phyloP scores from a whole-genome alignment of 176 grass and related monocot species.

The Rhipidocladum racemiflorum region DNA sequence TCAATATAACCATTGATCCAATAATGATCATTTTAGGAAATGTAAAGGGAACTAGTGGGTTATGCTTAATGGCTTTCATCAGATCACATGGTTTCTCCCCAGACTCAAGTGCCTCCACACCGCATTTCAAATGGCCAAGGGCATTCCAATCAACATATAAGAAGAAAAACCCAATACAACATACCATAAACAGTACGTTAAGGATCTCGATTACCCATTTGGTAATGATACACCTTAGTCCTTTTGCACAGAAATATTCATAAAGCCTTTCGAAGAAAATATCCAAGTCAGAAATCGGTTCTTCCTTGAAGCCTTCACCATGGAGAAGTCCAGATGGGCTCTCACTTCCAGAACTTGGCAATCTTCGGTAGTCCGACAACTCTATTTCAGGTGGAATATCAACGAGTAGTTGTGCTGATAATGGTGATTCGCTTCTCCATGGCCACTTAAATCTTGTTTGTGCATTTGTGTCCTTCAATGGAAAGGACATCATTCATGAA shows the following conservation, averaged over 20 bases:
- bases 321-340: slow-evolving; percentile 79
- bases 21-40: slow-evolving; percentile 80
- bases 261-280: slow-evolving; percentile 93
- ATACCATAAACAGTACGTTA: slow-evolving; percentile 86
- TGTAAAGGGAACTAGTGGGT: slow-evolving; percentile 82
- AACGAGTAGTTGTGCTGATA: slow-evolving; percentile 55
- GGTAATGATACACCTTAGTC: slow-evolving; percentile 77
- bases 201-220: slow-evolving; percentile 93
- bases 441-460: slow-evolving; percentile 57
- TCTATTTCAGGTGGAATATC: slow-evolving; percentile 77
- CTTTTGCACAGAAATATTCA: slow-evolving; percentile 87
- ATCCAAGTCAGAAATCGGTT: slow-evolving; percentile 79
- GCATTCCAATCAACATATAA: slow-evolving; percentile 90
- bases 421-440: slow-evolving; percentile 54
- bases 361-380: slow-evolving; percentile 65
- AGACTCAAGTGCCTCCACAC: slow-evolving; percentile 85
- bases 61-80: slow-evolving; percentile 63
- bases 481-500: slow-evolving; percentile 63
- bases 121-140: slow-evolving; percentile 67
- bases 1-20: slow-evolving; percentile 84
- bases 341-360: slow-evolving; percentile 59
- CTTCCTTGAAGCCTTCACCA: slow-evolving; percentile 54
- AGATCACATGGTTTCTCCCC: slow-evolving; percentile 89
- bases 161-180: slow-evolving; percentile 93
- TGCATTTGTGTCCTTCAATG: slow-evolving; percentile 35